Base-by-base conservation (phyloP, 2,329 filamentous ascomycete genomes). In the Elsinoe ampelina region DNA sequence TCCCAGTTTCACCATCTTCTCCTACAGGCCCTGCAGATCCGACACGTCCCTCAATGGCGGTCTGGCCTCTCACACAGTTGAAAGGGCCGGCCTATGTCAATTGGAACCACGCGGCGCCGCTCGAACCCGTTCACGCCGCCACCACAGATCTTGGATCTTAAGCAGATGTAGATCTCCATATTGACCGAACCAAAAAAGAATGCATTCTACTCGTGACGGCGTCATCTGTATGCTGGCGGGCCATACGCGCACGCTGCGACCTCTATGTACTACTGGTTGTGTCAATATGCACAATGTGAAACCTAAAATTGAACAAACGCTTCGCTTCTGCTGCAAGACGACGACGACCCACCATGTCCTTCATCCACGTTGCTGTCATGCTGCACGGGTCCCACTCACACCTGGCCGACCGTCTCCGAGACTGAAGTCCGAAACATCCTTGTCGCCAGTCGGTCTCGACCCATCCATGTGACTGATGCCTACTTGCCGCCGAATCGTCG, bases 191-290 rank as follows among this genome's bases (percentile, higher is more conserved):
- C 48, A 52, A 39, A 52, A 52, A 39, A 36, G 32, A 20, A 52
- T 52, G 32, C 48, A 52, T 52, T 39, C 48, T 52, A 34, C 7
- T 35, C 48, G 35, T 52, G 48, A 52, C 48, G 48, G 48, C 48
- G 34, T 52, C 17, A 52, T 30, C 34, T 52, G 38, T 52, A 52
- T 52, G 32, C 48, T 35, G 32, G 34, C 15, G 45, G 36, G 41
- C 41, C 6, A 15, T 20, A 34, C 20, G 17, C 7, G 13, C n/a
- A 19, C 6, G 32, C 34, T 26, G 19, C 13, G 11, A n/a, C 19
- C 32, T 15, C 11, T 19, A 34, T 26, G 13, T 34, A 34, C 15
- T 34, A 11, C n/a, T 35, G n/a, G 17, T 17, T 50, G 26, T 39
- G 36, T 13, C 32, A 50, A 35, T 50, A 50, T 50, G 45, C 45